Percentiles rank a stretch among this genome's conserved stretches.
These are phyloP conservation scores for Xylaria cubensis DNA, from an alignment of 495 filamentous ascomycete genomes.

Conservation along the genomic window DNA sequence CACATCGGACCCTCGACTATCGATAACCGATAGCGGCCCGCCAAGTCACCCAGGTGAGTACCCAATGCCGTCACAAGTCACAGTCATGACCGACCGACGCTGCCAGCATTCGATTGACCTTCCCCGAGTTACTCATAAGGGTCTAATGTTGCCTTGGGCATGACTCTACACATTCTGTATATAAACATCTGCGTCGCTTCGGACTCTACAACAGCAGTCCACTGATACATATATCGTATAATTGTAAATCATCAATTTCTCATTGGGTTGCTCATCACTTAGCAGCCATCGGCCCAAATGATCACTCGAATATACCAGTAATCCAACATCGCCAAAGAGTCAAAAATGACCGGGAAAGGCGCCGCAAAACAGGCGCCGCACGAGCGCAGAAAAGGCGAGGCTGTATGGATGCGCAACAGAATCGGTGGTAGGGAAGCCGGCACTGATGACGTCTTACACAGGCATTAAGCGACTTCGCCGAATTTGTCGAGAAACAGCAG, in stretches of 20 bases:
- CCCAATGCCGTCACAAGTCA: conserved; percentile 25
- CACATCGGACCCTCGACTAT: too few relatives aligned
- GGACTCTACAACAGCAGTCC: background rate
- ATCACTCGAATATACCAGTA: conserved; percentile 39
- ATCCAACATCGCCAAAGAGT: conserved; percentile 26
- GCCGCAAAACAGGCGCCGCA: conserved; percentile 68
- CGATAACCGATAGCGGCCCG: conserved; percentile 22
- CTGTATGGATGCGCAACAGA: conserved; percentile 56
- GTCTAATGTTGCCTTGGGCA: background rate
- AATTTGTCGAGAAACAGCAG: conserved; percentile 96
- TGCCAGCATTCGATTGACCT: background rate
- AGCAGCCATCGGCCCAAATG: conserved; percentile 26
- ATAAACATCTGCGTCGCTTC: background rate
- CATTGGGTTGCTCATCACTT: background rate
- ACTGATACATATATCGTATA: background rate
- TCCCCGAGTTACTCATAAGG: conserved; percentile 21
- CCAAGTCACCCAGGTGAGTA: background rate
- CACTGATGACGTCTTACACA: conserved; percentile 39
- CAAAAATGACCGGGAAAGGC: conserved; percentile 59
- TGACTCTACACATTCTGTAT: conserved; percentile 21
- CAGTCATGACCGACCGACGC: background rate
- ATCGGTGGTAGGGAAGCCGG: background rate
- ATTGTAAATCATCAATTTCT: background rate
- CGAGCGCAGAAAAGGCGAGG: conserved; percentile 85
- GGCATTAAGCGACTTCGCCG: conserved; percentile 96